Evolutionary conservation across 192 early-diverging fungal genomes (phyloP), one percentile per base, ranked within the genome.

Genomic region (Coemansia sp.): DNA sequence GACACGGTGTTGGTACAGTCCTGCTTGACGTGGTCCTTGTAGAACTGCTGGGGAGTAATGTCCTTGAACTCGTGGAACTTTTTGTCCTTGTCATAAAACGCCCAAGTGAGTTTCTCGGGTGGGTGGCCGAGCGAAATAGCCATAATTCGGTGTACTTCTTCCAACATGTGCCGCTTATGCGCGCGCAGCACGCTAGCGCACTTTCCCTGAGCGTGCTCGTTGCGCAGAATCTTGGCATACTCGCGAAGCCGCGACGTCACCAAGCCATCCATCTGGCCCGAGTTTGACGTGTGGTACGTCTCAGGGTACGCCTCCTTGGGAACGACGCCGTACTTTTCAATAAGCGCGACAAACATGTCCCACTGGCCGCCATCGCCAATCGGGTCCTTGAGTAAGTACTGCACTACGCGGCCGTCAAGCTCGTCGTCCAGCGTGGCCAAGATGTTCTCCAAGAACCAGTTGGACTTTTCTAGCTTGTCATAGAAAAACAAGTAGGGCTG

Each of bases 381-480:
- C n/a, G 92, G 90, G 24, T 79, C 80, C 46, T 79, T 79, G 29
- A 93, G 77, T 62, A 93, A 63, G 60, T 87, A 90, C 75, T 92
- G 88, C 34, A 93, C 83, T 7, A 90, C 84, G 35, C 90, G 88
- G 36, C 87, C 87, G 48, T 88, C 84, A 17, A 92, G 72, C 27
- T 89, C 85, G 54, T 81, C 70, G 40, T 89, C 86, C 19, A 83
- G 81, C 33, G 90, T 73, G 29, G 84, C 81, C 72, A 93, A 89
- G 72, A 93, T 85, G 67, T 86, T 88, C 66, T 92, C 92, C 64
- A 93, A 69, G 79, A 93, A 93, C 84, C 88, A 92, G 72, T 93
- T 93, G 63, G 88, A 79, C 81, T 92, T 93, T 68, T 92, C 92
- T 34, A 92, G 81, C 81, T 91, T 93, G 72, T 93, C 92, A 74